Base-by-base conservation (phyloP, 2,329 filamentous ascomycete genomes). In the Cladophialophora carrionii region DNA sequence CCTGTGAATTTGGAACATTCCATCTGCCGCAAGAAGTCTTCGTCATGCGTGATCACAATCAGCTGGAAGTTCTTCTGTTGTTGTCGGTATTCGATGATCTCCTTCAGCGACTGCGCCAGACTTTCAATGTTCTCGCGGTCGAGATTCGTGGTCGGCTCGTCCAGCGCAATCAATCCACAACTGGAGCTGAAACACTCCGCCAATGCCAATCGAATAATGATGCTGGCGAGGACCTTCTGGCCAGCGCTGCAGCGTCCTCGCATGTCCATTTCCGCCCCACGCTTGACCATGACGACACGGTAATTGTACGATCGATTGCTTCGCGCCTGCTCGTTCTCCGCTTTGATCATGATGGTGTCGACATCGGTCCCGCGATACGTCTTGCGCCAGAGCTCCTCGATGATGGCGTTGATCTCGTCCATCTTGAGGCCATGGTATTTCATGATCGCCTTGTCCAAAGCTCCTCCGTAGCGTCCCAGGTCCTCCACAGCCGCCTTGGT, bases 211-310 rank as follows among this genome's bases (percentile, higher is more conserved):
- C 95, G 93, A 77, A 99, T 97, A 78, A 99, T 96, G 80, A 99
- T 99, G 77, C 89, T 92, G 4, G 95, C 95, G 31, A 99, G 86
- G 31, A 99, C 94, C 78, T 96, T 97, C 77, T 99, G 95, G 3
- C 95, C 95, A 0, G 95, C 95, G 71, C 91, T 96, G 83, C 95
- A 99, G 62, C 95, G 91, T 1, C 95, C 96, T 68, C 95, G 91
- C 95, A 99, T 99, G 80, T 99, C 95, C 92, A 99, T 96, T 78
- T 99, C 95, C 0, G 90, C 91, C 74, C 96, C 92, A 75, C 94
- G 90, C 81, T 99, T 99, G 72, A 96, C 88, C 95, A 99, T 99
- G 78, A 91, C 93, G 5, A 99, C 89, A 54, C 95, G 91, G 82
- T 99, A 99, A 79, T 99, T 98, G 84, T 98, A 98, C 68, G 84